These are phyloP conservation scores for Calycina herbarum DNA, from an alignment of 2,329 filamentous ascomycete species.

Conservation along the genomic window DNA sequence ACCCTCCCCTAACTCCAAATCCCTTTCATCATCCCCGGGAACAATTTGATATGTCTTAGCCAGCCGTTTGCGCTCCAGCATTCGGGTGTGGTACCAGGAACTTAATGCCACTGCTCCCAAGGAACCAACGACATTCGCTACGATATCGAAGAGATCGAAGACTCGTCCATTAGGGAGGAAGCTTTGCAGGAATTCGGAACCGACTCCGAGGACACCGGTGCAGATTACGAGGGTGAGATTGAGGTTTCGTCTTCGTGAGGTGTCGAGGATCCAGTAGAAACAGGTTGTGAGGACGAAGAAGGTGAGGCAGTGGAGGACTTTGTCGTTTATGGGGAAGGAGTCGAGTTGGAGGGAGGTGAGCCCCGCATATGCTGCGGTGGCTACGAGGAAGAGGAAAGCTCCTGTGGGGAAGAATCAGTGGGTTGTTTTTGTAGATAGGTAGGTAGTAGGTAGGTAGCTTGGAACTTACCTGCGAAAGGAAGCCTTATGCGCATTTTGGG, in stretches of 20 bases:
- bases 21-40: constrained; percentile 58
- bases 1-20: constrained; percentile 74
- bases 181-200: constrained; percentile 74
- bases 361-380: constrained; percentile 76
- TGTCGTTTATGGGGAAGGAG: constrained; percentile 71
- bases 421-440: constrained; percentile 3
- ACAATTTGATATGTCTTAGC: constrained; percentile 72
- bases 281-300: constrained; percentile 85
- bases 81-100: constrained; percentile 91
- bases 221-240: constrained; percentile 82
- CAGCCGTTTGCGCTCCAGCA: constrained; percentile 82
- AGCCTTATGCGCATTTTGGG: constrained; percentile 77
- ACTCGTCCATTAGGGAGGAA: constrained; percentile 71
- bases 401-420: constrained; percentile 46
- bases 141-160: constrained; percentile 80
- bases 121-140: constrained; percentile 84
- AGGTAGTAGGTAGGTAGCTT: constrained; percentile 12
- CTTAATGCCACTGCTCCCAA: constrained; percentile 70
- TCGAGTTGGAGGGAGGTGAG: constrained; percentile 64
- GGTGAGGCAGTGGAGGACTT: constrained; percentile 79
- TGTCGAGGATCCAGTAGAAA: constrained; percentile 98
- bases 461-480: constrained; percentile 75
- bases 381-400: constrained; percentile 66
- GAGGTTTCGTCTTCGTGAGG: constrained; percentile 77
- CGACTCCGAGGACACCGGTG: constrained; percentile 69